phyloP scores from a whole-genome alignment of 2,329 filamentous ascomycete genomes.

The Sarocladium strictum region DNA sequence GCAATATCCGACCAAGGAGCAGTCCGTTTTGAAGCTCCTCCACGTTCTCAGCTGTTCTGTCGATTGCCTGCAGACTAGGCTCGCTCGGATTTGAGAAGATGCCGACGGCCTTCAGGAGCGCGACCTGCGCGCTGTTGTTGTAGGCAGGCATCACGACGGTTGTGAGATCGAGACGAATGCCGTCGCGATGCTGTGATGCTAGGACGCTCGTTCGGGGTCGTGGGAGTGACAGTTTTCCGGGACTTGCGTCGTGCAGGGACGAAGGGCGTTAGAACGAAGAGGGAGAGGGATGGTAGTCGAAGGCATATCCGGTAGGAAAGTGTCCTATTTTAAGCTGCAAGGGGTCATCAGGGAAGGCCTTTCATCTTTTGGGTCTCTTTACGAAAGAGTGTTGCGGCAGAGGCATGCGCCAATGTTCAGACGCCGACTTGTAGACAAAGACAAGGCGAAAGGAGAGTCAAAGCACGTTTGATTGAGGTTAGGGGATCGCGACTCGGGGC shows the following conservation, averaged over 20 bases:
- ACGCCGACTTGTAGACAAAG: background rate
- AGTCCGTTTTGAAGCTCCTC: slow-evolving; percentile 48
- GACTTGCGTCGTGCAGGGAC: background rate
- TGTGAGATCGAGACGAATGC: background rate
- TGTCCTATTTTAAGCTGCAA: background rate
- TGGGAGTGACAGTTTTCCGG: background rate
- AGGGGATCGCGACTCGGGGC: background rate
- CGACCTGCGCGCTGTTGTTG: slow-evolving; percentile 40
- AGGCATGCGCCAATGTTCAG: background rate
- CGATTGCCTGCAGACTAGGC: slow-evolving; percentile 18
- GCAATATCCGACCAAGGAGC: slow-evolving; percentile 48
- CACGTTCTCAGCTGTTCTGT: slow-evolving; percentile 40
- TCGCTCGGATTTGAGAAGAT: slow-evolving; percentile 12
- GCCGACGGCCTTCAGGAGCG: slow-evolving; percentile 51
- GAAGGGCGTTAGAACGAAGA: background rate
- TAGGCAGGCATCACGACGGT: slow-evolving; percentile 30
- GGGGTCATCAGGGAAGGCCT: background rate
- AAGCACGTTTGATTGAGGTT: background rate
- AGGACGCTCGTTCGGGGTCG: background rate
- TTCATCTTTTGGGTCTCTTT: background rate
- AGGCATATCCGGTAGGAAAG: background rate
- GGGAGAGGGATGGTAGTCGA: background rate
- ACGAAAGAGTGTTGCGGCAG: background rate
- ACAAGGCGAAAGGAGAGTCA: background rate
- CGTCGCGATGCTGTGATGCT: background rate